Evolutionary conservation across 495 filamentous ascomycete genomes (phyloP).

Genomic region (Hypoxylon crocopeplum): DNA sequence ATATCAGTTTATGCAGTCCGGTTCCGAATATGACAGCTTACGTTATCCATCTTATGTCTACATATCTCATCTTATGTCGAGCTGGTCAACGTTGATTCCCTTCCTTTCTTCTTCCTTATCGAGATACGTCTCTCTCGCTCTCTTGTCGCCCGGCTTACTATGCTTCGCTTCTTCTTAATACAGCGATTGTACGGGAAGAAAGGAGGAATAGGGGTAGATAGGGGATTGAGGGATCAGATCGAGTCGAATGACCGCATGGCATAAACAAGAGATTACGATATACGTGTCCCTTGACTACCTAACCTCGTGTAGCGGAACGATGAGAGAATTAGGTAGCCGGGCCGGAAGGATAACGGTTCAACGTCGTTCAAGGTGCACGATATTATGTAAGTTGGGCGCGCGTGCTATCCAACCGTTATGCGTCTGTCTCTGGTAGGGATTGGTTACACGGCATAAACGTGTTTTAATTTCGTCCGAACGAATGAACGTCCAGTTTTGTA

Average conservation of each 20-base stretch:
- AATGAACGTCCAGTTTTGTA: not conserved
- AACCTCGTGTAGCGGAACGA: not conserved
- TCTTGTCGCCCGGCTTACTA: too few relatives aligned
- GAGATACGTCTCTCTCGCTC: too few relatives aligned
- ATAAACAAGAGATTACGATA: constrained; percentile 17
- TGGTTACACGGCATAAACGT: constrained; percentile 2
- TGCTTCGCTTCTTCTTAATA: too few relatives aligned
- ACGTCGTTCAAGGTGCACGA: too few relatives aligned
- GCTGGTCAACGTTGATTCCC: too few relatives aligned
- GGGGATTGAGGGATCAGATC: too few relatives aligned
- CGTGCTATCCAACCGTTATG: constrained; percentile 4
- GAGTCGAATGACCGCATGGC: constrained; percentile 12
- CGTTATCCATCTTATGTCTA: too few relatives aligned
- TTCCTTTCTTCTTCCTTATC: too few relatives aligned
- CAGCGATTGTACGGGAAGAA: not conserved
- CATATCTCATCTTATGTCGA: too few relatives aligned
- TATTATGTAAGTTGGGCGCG: constrained; percentile 17
- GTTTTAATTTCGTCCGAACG: not conserved
- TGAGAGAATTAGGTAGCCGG: not conserved
- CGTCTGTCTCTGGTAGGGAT: not conserved
- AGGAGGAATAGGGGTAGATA: not conserved
- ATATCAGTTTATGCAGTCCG: too few relatives aligned
- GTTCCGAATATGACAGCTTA: too few relatives aligned
- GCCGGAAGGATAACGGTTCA: too few relatives aligned
- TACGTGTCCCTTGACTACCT: not conserved